Base-by-base conservation (phyloP, 345 rosid species). In the Crucihimalaya himalaica region DNA sequence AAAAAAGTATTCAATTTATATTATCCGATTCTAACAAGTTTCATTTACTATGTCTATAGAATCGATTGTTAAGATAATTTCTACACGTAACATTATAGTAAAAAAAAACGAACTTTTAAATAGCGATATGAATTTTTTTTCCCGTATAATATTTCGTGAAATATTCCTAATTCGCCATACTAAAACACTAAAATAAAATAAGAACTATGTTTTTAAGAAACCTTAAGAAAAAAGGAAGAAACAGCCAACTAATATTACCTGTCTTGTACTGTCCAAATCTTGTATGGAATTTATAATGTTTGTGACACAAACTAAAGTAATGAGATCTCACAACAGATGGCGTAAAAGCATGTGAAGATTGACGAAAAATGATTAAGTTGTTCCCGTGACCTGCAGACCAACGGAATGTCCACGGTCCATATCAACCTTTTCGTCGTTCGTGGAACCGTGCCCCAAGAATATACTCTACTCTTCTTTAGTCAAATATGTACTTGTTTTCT, bases 351-450 rank as follows among this genome's bases (percentile, higher is more conserved):
- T 75, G 58, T 75, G 79, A 75, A 53, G 74, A 25, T 68, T 16
- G 70, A 43, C 42, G 69, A 16, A 31, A 72, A 60, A 58, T 75
- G 68, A 60, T 60, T 40, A 68, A 68, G 19, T 9, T 75, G 79
- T 31, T 52, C 69, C 79, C 69, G 73, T 68, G 74, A 75, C 69
- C 54, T 68, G 68, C 79, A 75, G 69, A 75, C 69, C 64, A 68
- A 54, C 57, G 31, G 70, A 68, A 68, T 61, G 79, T 68, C 63
- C 57, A 68, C 31, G 47, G 31, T 59, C 40, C 39, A 56, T 37
- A 12, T 12, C 29, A 59, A 39, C 14, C 16, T 63, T 63, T 37
- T 63, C 67, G 60, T 37, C 43, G 34, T 66, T 74, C 54, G 54
- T 59, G 53, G 59, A 55, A 65, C 19, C 61, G 23, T 55, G 32